These are phyloP conservation scores for Bruguiera sexangula DNA, from an alignment of 345 rosid species.

Conservation along the genomic window DNA sequence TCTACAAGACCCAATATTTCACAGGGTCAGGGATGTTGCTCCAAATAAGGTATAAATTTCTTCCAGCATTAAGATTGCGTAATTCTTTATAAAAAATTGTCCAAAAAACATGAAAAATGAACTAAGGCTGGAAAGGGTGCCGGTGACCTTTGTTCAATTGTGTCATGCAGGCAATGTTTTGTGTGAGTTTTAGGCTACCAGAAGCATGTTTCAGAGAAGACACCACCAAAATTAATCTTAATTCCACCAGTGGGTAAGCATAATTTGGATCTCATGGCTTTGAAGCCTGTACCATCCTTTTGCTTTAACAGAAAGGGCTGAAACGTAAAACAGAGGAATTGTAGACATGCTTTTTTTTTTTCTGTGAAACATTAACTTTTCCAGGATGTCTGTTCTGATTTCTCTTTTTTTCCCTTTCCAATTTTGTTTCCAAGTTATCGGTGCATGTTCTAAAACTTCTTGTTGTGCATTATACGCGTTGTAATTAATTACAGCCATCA, in stretches of 20 bases:
- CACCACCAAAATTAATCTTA: neutral
- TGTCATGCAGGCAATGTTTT: conserved; percentile 80
- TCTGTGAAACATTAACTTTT: too few species aligned
- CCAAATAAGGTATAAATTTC: conserved; percentile 72
- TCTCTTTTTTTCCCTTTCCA: too few species aligned
- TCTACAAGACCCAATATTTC: conserved; percentile 59
- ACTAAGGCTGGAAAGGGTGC: neutral
- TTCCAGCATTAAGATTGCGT: neutral
- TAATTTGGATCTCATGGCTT: neutral
- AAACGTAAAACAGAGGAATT: neutral
- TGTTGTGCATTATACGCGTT: too few species aligned
- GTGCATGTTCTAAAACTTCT: too few species aligned
- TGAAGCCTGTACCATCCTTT: neutral
- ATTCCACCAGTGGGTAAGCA: conserved; percentile 9
- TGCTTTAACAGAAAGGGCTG: neutral
- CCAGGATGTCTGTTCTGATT: too few species aligned
- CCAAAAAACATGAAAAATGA: too few species aligned
- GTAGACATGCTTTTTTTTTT: too few species aligned
- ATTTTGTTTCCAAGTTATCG: too few species aligned
- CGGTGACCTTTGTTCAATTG: neutral
- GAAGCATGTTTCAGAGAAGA: conserved; percentile 65
- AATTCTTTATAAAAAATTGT: neutral
- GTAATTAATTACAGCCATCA: too few species aligned
- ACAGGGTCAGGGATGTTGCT: conserved; percentile 94
- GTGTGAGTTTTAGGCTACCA: conserved; percentile 86